Conservation (phyloP, 225 moss, liverwort and hornwort genomes). For the Rhytidiadelphus loreus region DNA sequence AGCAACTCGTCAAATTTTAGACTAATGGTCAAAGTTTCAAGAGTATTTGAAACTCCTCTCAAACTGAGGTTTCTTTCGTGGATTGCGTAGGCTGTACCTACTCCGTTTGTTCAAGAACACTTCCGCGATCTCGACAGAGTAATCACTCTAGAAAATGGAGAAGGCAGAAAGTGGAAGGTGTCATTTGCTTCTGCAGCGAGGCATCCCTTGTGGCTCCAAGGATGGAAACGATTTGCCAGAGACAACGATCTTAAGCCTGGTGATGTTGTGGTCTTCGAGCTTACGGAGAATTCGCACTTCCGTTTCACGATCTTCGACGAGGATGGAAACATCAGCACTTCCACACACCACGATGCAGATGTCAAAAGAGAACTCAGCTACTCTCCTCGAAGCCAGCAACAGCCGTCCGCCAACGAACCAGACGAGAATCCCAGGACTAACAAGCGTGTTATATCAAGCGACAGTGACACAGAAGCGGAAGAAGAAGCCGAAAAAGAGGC, state of each 20-base stretch:
- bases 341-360: background rate
- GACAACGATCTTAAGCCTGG: conserved; percentile 12
- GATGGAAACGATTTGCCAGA: conserved; percentile 13
- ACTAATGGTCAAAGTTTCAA: background rate
- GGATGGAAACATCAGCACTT: background rate
- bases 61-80: background rate
- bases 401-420: background rate
- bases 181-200: background rate
- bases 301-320: conserved; percentile 25
- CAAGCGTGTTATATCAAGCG: background rate
- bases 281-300: conserved; percentile 2
- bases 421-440: background rate
- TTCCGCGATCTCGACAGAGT: conserved; percentile 18
- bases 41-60: background rate
- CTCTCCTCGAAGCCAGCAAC: background rate
- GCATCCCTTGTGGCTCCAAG: conserved; percentile 16
- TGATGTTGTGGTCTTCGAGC: conserved; percentile 21
- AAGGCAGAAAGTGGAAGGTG: conserved; percentile 14
- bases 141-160: background rate
- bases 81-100: conserved; percentile 12
- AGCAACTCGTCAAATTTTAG: background rate
- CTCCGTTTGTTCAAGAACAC: conserved; percentile 9
- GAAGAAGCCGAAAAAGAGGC: background rate
- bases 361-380: background rate
- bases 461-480: background rate